phyloP scores from a whole-genome alignment of 345 rosid species.

The Salix viminalis region DNA sequence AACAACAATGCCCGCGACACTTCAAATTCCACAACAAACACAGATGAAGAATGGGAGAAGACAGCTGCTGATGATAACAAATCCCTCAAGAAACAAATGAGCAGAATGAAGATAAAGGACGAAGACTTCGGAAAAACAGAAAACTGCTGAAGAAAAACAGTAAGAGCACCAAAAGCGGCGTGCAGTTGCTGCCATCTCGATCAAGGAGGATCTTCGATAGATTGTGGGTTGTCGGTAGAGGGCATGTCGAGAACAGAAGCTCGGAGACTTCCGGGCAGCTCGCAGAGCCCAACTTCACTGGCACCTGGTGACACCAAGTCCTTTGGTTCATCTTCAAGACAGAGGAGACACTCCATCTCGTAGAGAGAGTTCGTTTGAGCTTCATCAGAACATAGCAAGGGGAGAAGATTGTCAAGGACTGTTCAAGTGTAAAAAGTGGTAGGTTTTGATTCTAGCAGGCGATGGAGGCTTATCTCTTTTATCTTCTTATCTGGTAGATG shows the following conservation, averaged over 20 bases:
- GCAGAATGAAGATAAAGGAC: conserved; percentile 30
- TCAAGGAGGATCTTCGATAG: conserved; percentile 78
- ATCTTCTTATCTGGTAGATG: background rate
- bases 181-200: conserved; percentile 75
- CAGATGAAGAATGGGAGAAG: conserved; percentile 48
- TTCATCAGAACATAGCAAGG: background rate
- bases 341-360: conserved; percentile 77
- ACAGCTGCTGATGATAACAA: conserved; percentile 25
- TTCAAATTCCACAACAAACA: conserved; percentile 36
- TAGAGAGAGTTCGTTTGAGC: conserved; percentile 11
- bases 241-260: conserved; percentile 51
- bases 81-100: conserved; percentile 41
- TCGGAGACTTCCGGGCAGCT: conserved; percentile 86
- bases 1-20: conserved; percentile 25
- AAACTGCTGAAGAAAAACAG: conserved; percentile 45
- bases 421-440: conserved; percentile 22
- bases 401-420: background rate
- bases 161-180: conserved; percentile 55
- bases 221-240: conserved; percentile 65
- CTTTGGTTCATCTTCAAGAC: conserved; percentile 57
- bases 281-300: conserved; percentile 69
- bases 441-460: conserved; percentile 15
- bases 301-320: conserved; percentile 66
- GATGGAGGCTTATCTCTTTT: background rate
- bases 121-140: conserved; percentile 20